Evolutionary conservation across 2,329 filamentous ascomycete species (phyloP), one percentile per base, ranked within the genome.

Genomic region (Calonectria henricotiae): DNA sequence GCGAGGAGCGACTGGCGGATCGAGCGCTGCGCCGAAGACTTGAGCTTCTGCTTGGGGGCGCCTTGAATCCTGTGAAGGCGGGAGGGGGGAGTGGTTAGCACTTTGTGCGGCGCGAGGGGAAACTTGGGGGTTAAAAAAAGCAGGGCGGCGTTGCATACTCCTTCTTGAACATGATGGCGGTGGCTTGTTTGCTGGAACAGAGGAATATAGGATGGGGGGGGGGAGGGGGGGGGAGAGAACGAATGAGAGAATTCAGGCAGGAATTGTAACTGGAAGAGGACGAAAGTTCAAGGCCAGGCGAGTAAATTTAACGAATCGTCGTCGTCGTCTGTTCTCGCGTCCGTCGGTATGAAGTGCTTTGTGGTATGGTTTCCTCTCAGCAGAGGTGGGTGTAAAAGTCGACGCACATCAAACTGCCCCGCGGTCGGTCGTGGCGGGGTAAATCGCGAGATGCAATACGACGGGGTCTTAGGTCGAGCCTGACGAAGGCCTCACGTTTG

Each of bases 31-130:
- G 94, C 94, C 27, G 95, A 98, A 74, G 96, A 98, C 86, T 98
- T 99, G 84, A 98, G 94, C 88, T 98, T 98, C 77, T 95, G 94
- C 86, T 96, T 97, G 67, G 94, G 92, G 75, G 93, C 90, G 30
- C 92, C 35, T 37, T 74, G 85, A 78, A 91, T 86, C 82, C 98
- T 91, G 75, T 11, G 13, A 93, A 96, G 79, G 25, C 43, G 43
- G 41, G n/a, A 69, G 49, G 30, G 41, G 41, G 17, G 71, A 23
- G 39, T 35, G 63, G 80, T 75, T 78, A 49, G 51, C 20, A 27
- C 20, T 13, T 23, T 23, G 13, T 37, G 20, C 37, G 75, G 60
- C 35, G 20, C 35, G 27, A 13, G 64, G 51, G 43, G 30, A 39
- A n/a, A 32, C 35, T 27, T 44, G 67, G 63, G 41, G 58, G 41